These are phyloP conservation scores for Telfairia occidentalis DNA, from an alignment of 331 rosid genomes.

Conservation along the genomic window DNA sequence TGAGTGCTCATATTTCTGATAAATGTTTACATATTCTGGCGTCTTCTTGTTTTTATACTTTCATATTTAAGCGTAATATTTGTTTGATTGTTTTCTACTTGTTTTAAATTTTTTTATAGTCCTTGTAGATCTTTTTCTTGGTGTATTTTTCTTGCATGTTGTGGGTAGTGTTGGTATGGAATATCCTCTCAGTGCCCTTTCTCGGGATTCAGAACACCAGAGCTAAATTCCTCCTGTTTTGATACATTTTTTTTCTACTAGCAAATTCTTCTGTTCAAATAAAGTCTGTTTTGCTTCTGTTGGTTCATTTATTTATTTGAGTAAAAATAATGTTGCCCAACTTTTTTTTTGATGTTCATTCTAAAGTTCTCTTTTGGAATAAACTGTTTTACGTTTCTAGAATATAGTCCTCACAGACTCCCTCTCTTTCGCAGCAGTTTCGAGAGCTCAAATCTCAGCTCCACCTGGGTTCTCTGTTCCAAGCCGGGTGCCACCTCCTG, in stretches of 20 bases:
- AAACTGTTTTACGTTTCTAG: background rate
- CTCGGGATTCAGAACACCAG: background rate
- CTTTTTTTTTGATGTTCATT: background rate
- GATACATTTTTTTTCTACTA: background rate
- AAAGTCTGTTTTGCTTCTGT: background rate
- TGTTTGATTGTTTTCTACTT: background rate
- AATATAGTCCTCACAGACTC: slow-evolving; percentile 3
- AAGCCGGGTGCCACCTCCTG: slow-evolving; percentile 75
- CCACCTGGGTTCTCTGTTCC: slow-evolving; percentile 89
- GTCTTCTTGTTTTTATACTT: background rate
- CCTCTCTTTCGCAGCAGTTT: slow-evolving; percentile 28
- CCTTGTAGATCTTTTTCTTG: background rate
- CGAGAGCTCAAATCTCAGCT: slow-evolving; percentile 69
- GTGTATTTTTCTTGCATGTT: background rate
- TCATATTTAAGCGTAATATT: background rate
- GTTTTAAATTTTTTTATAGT: background rate
- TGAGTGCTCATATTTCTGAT: slow-evolving; percentile 26
- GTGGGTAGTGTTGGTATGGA: background rate
- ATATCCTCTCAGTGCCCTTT: background rate
- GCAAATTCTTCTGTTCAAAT: background rate
- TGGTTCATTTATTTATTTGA: background rate
- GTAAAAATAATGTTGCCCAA: background rate
- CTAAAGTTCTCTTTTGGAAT: background rate
- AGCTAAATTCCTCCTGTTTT: background rate
- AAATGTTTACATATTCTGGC: background rate